A percentile compares a stretch with the other conserved stretches of the same genome.
Evolutionary conservation across 345 rosid genomes (phyloP).

Genomic region (Populus pruinosa): DNA sequence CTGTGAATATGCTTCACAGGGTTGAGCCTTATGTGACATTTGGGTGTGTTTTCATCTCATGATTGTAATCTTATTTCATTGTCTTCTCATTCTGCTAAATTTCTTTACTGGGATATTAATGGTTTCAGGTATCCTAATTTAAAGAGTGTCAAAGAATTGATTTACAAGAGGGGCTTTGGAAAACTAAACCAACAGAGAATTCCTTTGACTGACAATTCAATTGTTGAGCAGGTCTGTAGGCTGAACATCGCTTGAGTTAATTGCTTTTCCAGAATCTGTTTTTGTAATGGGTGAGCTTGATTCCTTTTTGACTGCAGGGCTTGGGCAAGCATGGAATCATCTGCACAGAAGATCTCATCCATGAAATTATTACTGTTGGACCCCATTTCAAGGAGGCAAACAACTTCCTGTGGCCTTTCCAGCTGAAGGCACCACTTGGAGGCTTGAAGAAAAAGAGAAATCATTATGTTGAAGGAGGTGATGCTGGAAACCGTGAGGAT

Average conservation of each 20-base stretch:
- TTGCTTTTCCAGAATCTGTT: neutral
- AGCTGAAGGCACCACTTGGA: constrained; percentile 74
- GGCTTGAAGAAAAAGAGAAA: constrained; percentile 81
- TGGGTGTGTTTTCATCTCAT: constrained; percentile 41
- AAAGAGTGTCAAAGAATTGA: constrained; percentile 72
- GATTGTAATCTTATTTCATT: neutral
- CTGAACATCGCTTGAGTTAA: neutral
- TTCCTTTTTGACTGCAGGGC: constrained; percentile 33
- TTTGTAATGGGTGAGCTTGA: neutral
- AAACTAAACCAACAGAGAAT: constrained; percentile 63
- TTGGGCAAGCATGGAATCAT: constrained; percentile 68
- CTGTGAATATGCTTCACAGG: constrained; percentile 71
- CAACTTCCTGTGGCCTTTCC: constrained; percentile 83
- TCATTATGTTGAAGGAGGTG: constrained; percentile 89
- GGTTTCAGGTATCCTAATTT: constrained; percentile 63
- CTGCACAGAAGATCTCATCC: constrained; percentile 74
- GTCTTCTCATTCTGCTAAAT: neutral
- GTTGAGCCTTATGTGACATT: constrained; percentile 86
- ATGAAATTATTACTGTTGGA: constrained; percentile 81
- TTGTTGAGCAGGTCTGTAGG: constrained; percentile 50
- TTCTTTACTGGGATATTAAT: neutral
- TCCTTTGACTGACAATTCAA: constrained; percentile 63
- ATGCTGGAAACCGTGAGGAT: constrained; percentile 84
- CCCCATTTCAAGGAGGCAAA: constrained; percentile 87
- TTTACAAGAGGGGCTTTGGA: constrained; percentile 79